Evolutionary conservation across 208 protist species (phyloP).

Genomic region (Naegleria gruberi): DNA sequence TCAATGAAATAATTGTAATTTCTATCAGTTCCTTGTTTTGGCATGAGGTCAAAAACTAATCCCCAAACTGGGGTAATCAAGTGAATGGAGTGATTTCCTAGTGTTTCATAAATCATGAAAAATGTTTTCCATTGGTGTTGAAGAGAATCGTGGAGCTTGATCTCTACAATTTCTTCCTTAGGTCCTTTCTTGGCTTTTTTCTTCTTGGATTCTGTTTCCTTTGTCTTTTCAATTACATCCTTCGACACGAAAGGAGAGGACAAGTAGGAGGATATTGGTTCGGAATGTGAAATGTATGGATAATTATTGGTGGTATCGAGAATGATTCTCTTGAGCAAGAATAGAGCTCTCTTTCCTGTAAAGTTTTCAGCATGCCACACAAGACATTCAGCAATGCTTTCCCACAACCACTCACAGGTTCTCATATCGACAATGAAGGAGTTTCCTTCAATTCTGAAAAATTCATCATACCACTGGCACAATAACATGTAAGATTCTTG

Average conservation of each 20-base stretch:
- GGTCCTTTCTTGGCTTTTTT: neutral
- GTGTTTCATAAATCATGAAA: constrained; percentile 4
- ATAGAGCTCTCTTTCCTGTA: neutral
- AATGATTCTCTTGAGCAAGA: neutral
- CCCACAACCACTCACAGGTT: neutral
- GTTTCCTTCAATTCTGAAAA: neutral
- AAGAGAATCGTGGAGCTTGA: neutral
- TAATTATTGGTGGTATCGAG: neutral
- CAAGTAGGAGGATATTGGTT: neutral
- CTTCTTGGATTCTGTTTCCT: neutral
- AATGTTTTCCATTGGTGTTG: constrained; percentile 4
- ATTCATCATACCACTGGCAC: neutral
- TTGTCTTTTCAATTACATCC: neutral
- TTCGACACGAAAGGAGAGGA: neutral
- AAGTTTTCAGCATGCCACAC: neutral
- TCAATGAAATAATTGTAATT: neutral
- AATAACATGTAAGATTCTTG: neutral
- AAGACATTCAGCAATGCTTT: neutral
- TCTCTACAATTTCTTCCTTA: neutral
- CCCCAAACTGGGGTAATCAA: neutral
- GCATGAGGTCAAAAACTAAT: neutral
- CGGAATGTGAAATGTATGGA: neutral
- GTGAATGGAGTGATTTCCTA: neutral
- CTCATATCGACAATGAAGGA: neutral
- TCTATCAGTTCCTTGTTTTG: neutral